A percentile compares a stretch with the other conserved stretches of the same genome.
phyloP scores from a whole-genome alignment of 768 basidiomycete species.

The Pisolithus microcarpus region DNA sequence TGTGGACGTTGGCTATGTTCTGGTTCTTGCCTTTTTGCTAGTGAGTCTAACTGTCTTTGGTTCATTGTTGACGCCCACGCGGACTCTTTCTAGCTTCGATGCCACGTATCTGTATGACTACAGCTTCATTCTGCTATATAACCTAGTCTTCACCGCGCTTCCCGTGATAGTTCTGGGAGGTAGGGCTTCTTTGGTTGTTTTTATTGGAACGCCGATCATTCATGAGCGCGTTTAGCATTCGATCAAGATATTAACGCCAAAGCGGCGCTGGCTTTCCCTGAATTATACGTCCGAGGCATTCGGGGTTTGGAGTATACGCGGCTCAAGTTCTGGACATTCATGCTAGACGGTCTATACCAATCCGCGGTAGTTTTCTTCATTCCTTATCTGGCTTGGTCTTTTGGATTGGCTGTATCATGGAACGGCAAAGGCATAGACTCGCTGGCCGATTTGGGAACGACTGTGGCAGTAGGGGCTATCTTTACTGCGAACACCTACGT shows the following conservation, averaged over 20 bases:
- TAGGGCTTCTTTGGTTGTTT: constrained; percentile 27
- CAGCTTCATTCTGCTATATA: constrained; percentile 88
- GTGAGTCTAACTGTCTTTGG: constrained; percentile 28
- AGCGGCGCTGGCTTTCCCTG: constrained; percentile 87
- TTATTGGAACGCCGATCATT: background rate
- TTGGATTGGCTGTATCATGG: constrained; percentile 62
- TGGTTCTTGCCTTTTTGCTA: constrained; percentile 89
- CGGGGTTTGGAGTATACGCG: constrained; percentile 91
- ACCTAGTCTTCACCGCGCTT: constrained; percentile 87
- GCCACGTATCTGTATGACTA: constrained; percentile 93
- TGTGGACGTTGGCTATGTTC: constrained; percentile 91
- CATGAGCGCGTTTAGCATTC: constrained; percentile 45
- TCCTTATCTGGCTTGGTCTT: constrained; percentile 67
- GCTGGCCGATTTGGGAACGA: constrained; percentile 86
- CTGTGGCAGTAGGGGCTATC: constrained; percentile 81
- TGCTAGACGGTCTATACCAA: constrained; percentile 92
- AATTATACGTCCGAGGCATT: constrained; percentile 93
- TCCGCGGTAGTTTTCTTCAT: constrained; percentile 83
- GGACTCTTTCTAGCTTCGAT: constrained; percentile 58
- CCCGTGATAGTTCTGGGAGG: constrained; percentile 89
- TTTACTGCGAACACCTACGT: constrained; percentile 86
- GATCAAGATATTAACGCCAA: constrained; percentile 92
- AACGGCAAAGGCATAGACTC: constrained; percentile 75
- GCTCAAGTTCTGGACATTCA: constrained; percentile 88
- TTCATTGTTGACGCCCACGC: constrained; percentile 4